Conservation (phyloP, 2,329 filamentous ascomycete species). For the Ceratocystis harringtonii region DNA sequence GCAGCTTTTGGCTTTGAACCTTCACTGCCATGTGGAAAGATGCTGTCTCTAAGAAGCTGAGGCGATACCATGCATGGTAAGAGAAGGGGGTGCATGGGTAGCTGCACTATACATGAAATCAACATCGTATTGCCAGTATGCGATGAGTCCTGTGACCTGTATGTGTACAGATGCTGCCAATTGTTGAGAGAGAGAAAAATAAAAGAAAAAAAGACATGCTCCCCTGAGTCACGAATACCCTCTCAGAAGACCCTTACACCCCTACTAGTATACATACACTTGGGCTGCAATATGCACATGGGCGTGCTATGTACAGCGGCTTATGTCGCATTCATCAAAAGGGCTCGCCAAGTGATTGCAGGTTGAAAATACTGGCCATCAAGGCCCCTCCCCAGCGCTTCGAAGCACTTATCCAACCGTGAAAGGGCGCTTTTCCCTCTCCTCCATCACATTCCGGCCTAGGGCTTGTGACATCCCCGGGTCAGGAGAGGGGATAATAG, state of each 20-base stretch:
- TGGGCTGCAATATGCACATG: background rate
- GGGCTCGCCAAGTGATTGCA: background rate
- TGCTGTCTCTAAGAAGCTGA: background rate
- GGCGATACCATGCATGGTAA: background rate
- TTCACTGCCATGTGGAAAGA: background rate
- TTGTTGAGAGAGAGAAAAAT: background rate
- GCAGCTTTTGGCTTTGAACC: background rate
- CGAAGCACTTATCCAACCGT: background rate
- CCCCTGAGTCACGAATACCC: background rate
- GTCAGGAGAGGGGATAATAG: background rate
- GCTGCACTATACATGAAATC: background rate
- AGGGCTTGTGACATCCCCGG: background rate
- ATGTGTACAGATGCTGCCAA: background rate
- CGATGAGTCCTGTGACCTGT: background rate
- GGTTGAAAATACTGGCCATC: background rate
- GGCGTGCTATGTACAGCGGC: background rate
- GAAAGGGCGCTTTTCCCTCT: background rate
- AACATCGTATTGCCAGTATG: background rate
- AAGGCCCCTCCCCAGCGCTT: background rate
- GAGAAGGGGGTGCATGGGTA: background rate
- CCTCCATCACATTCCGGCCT: background rate
- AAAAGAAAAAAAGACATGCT: background rate
- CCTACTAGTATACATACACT: background rate
- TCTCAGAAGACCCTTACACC: background rate
- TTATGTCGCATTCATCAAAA: background rate